Percentiles rank a stretch among this genome's conserved stretches.
Conservation (phyloP, 306 rosid species). For the Echinosophora koreensis region DNA sequence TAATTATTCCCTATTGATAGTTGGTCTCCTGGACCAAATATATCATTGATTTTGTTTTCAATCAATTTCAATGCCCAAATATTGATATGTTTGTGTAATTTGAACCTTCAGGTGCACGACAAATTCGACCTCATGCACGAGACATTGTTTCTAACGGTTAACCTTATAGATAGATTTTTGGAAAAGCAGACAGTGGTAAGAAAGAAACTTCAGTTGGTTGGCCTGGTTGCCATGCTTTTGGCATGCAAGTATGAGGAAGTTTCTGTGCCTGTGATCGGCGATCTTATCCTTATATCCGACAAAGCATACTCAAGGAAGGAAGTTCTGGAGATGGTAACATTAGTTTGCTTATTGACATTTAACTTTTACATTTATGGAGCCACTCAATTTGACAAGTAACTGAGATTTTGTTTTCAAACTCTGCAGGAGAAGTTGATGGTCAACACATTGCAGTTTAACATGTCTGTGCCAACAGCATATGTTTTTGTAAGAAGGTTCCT, state of each 20-base stretch:
- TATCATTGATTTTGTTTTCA: neutral
- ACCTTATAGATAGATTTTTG: slow-evolving; percentile 86
- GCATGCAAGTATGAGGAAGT: slow-evolving; percentile 99
- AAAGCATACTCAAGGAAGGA: slow-evolving; percentile 84
- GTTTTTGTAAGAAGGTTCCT: slow-evolving; percentile 88
- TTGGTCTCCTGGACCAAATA: slow-evolving; percentile 32
- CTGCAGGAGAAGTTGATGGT: slow-evolving; percentile 88
- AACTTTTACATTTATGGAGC: neutral
- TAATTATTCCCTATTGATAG: slow-evolving; percentile 31
- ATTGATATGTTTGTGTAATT: slow-evolving; percentile 5
- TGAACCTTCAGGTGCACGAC: slow-evolving; percentile 84
- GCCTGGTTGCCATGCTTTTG: slow-evolving; percentile 95
- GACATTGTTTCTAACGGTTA: slow-evolving; percentile 87
- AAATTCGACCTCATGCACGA: slow-evolving; percentile 91
- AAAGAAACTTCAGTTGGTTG: slow-evolving; percentile 97
- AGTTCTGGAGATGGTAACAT: slow-evolving; percentile 86
- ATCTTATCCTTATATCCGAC: slow-evolving; percentile 89
- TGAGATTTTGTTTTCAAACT: slow-evolving; percentile 15
- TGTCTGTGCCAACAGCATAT: slow-evolving; percentile 91
- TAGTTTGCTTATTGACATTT: neutral
- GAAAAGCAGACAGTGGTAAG: slow-evolving; percentile 68
- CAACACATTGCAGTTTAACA: slow-evolving; percentile 81
- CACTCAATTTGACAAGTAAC: slow-evolving; percentile 1
- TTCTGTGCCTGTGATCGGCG: slow-evolving; percentile 88
- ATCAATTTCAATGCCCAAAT: neutral